These are phyloP conservation scores for Mentha longifolia DNA, from an alignment of 257 asterid species.

Conservation along the genomic window DNA sequence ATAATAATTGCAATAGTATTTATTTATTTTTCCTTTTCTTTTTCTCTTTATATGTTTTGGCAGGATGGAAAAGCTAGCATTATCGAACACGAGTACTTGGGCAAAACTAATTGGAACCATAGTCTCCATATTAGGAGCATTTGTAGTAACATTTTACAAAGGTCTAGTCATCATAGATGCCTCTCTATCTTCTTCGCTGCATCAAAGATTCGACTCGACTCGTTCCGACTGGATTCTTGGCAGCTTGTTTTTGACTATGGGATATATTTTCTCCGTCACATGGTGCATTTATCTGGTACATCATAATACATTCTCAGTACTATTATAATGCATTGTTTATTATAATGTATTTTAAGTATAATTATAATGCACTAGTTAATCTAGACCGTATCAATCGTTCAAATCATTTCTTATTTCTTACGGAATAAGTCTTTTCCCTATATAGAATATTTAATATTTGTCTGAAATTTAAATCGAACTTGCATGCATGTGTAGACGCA, in stretches of 20 bases:
- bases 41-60: background rate
- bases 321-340: no score
- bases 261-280: constrained; percentile 68
- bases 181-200: constrained; percentile 31
- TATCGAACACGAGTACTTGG: constrained; percentile 53
- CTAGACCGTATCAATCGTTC: no score
- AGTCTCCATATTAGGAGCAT: constrained; percentile 79
- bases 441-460: no score
- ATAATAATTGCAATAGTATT: no score
- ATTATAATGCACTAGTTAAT: no score
- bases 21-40: no score
- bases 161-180: constrained; percentile 64
- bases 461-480: no score
- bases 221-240: constrained; percentile 80
- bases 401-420: no score
- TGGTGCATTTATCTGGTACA: constrained; percentile 86
- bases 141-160: constrained; percentile 76
- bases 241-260: constrained; percentile 65
- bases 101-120: constrained; percentile 79
- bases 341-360: no score
- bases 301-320: no score
- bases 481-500: constrained; percentile 76
- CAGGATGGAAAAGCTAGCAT: constrained; percentile 79
- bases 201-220: constrained; percentile 41
- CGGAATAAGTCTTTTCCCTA: no score